Conservation (phyloP, 2,329 filamentous ascomycete species). For the Trichoderma sp. region DNA sequence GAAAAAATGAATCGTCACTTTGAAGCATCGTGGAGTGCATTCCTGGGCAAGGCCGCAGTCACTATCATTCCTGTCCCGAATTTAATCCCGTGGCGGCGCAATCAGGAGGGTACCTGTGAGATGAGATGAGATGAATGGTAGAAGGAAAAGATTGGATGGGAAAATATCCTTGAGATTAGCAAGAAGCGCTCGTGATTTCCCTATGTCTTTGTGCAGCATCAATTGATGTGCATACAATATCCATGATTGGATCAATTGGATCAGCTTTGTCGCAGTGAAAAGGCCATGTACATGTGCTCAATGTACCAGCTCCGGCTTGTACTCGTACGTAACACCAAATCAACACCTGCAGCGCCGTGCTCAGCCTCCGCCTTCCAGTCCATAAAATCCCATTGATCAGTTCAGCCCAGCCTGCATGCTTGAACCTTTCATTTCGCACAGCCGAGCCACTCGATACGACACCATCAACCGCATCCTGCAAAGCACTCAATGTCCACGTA, state of each 20-base stretch:
- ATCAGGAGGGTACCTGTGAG: background rate
- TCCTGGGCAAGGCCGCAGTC: background rate
- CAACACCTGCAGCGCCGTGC: background rate
- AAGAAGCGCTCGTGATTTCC: background rate
- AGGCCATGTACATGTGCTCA: background rate
- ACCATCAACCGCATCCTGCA: background rate
- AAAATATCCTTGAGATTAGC: background rate
- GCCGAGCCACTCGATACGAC: background rate
- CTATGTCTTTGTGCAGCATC: background rate
- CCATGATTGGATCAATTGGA: background rate
- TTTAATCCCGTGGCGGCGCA: background rate
- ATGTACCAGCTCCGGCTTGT: background rate
- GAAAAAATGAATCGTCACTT: background rate
- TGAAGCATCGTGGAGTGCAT: conserved; percentile 10
- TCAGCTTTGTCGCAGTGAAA: background rate
- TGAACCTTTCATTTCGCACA: conserved; percentile 20
- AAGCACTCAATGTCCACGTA: background rate
- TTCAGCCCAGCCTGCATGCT: background rate
- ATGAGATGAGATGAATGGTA: background rate
- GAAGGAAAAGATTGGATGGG: background rate
- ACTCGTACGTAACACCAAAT: background rate
- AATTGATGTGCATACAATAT: background rate
- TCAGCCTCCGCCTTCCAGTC: background rate
- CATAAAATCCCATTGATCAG: background rate
- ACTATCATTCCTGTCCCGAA: background rate